Evolutionary conservation across 2,329 filamentous ascomycete species (phyloP).

Genomic region (Juglanconis oblonga): DNA sequence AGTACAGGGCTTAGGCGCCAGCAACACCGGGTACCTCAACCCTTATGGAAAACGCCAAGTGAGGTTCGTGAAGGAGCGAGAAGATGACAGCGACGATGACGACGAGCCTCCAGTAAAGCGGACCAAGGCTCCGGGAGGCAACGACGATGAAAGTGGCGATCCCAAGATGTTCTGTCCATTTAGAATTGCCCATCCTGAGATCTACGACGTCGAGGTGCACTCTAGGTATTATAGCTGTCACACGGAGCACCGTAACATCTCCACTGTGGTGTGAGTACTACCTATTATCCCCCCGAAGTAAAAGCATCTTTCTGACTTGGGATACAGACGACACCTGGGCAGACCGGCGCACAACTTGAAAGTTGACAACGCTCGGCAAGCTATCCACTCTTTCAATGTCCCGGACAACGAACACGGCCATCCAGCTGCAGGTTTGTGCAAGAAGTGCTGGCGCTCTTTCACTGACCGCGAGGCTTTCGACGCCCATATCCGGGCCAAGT

Average conservation of each 20-base stretch:
- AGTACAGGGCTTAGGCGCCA: neutral
- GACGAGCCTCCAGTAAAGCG: slow-evolving; percentile 19
- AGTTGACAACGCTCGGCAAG: slow-evolving; percentile 20
- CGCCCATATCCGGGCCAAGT: slow-evolving; percentile 22
- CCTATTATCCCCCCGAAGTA: neutral
- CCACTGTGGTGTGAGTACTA: slow-evolving; percentile 30
- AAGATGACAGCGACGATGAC: slow-evolving; percentile 13
- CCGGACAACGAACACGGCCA: slow-evolving; percentile 22
- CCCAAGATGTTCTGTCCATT: slow-evolving; percentile 25
- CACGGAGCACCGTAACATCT: slow-evolving; percentile 30
- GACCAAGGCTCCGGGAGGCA: slow-evolving; percentile 18
- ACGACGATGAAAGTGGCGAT: slow-evolving; percentile 23
- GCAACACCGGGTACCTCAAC: neutral
- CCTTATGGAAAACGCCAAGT: slow-evolving; percentile 10
- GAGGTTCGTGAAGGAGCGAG: neutral
- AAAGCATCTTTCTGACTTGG: neutral
- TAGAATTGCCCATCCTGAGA: slow-evolving; percentile 19
- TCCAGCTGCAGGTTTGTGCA: slow-evolving; percentile 29
- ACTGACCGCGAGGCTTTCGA: slow-evolving; percentile 24
- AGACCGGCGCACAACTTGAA: slow-evolving; percentile 30
- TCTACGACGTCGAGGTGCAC: slow-evolving; percentile 23
- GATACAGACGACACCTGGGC: slow-evolving; percentile 28
- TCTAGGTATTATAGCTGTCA: slow-evolving; percentile 31
- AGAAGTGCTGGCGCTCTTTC: slow-evolving; percentile 30
- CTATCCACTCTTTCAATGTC: slow-evolving; percentile 30